These are phyloP conservation scores for Pichia ethanolica DNA, from an alignment of 805 yeast genomes.

Conservation along the genomic window DNA sequence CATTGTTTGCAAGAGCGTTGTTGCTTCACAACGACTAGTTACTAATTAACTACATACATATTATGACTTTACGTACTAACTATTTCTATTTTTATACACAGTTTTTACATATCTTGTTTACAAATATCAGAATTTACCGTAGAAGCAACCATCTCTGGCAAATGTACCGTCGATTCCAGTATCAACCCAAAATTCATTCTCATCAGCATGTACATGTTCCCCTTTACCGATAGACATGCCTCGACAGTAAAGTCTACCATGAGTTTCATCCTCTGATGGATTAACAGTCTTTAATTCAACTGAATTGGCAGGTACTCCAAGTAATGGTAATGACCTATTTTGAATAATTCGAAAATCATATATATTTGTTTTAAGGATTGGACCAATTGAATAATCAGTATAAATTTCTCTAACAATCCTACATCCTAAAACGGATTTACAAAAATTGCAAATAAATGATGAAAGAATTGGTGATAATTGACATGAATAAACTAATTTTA, in stretches of 20 bases:
- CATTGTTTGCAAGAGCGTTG: no score
- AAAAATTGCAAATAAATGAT: slow-evolving; percentile 25
- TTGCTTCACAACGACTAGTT: no score
- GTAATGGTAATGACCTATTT: slow-evolving; percentile 25
- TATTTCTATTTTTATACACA: no score
- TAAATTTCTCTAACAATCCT: slow-evolving; percentile 47
- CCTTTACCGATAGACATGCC: slow-evolving; percentile 61
- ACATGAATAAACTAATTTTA: slow-evolving; percentile 37
- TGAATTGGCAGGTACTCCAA: slow-evolving; percentile 55
- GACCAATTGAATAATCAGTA: slow-evolving; percentile 43
- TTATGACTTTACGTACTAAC: no score
- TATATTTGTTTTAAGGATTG: slow-evolving; percentile 50
- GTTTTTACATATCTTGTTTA: neutral
- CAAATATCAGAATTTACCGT: slow-evolving; percentile 22
- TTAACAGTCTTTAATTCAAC: slow-evolving; percentile 49
- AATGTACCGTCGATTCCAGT: slow-evolving; percentile 48
- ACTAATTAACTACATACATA: no score
- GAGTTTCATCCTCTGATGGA: slow-evolving; percentile 28
- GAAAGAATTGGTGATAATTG: slow-evolving; percentile 14
- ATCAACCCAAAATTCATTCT: slow-evolving; percentile 44
- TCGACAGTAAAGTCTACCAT: slow-evolving; percentile 48
- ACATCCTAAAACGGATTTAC: slow-evolving; percentile 40
- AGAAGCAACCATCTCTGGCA: slow-evolving; percentile 70
- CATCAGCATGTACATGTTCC: slow-evolving; percentile 24
- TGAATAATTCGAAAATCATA: slow-evolving; percentile 52